Evolutionary conservation across 495 filamentous ascomycete species (phyloP).

Genomic region (Neurospora sp.): DNA sequence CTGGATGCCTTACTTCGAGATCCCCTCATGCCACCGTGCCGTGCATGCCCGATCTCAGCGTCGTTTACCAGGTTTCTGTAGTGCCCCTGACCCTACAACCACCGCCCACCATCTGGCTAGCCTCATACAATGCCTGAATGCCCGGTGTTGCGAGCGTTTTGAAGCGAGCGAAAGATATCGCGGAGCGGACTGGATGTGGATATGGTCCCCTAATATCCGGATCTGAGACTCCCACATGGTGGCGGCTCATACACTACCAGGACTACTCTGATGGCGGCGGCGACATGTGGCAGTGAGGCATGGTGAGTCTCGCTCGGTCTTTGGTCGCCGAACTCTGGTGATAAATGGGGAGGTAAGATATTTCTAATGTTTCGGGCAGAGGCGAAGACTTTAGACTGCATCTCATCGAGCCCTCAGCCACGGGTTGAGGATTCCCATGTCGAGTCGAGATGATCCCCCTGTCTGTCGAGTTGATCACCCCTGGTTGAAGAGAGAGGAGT

Average conservation of each 20-base stretch:
- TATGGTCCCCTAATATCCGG: neutral
- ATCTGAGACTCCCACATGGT: neutral
- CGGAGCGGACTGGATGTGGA: neutral
- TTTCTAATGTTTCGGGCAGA: neutral
- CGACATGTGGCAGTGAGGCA: neutral
- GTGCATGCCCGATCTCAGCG: neutral
- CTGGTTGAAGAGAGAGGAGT: neutral
- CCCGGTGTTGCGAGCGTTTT: neutral
- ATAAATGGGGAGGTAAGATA: neutral
- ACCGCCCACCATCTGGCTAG: neutral
- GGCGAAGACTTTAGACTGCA: neutral
- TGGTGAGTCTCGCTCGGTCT: neutral
- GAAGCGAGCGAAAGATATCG: neutral
- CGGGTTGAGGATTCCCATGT: neutral
- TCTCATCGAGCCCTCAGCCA: neutral
- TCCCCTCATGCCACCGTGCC: neutral
- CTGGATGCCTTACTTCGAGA: neutral
- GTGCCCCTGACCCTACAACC: neutral
- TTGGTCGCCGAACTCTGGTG: neutral
- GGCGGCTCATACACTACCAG: neutral
- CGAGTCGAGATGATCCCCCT: neutral
- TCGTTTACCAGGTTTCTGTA: neutral
- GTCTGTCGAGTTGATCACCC: neutral
- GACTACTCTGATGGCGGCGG: neutral
- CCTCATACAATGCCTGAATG: neutral